A percentile compares a stretch with the other conserved stretches of the same genome.
phyloP scores from a whole-genome alignment of 2,329 filamentous ascomycete species.

The Leptodontidium sp. region DNA sequence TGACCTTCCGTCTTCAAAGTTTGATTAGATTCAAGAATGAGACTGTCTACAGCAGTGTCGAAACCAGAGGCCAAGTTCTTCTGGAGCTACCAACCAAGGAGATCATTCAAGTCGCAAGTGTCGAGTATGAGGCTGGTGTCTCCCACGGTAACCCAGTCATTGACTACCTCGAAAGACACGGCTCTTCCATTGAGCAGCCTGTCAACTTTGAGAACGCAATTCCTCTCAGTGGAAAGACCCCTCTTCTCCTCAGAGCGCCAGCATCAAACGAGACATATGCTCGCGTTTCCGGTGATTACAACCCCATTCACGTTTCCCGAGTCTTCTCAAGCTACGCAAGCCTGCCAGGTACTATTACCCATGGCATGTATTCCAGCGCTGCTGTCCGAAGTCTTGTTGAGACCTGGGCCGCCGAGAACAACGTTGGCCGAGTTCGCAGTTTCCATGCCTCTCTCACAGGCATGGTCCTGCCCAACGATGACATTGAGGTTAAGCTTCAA shows the following conservation, averaged over 20 bases:
- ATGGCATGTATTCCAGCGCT: constrained; percentile 99
- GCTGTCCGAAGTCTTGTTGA: constrained; percentile 95
- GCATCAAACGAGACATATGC: constrained; percentile 98
- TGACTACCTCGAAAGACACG: constrained; percentile 93
- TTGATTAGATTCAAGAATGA: constrained; percentile 95
- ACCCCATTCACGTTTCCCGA: constrained; percentile 97
- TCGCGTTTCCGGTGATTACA: constrained; percentile 96
- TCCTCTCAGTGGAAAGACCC: constrained; percentile 90
- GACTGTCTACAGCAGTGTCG: constrained; percentile 87
- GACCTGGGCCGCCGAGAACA: constrained; percentile 99
- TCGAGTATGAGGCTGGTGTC: constrained; percentile 90
- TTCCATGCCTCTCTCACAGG: constrained; percentile 98
- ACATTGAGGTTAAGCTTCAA: constrained; percentile 92
- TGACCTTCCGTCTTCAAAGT: constrained; percentile 95
- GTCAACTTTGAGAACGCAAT: constrained; percentile 98
- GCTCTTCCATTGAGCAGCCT: constrained; percentile 92
- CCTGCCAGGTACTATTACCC: constrained; percentile 95
- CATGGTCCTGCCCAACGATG: constrained; percentile 97
- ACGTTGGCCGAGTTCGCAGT: constrained; percentile 94
- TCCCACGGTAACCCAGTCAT: constrained; percentile 97
- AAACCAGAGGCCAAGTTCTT: constrained; percentile 91
- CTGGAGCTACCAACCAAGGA: constrained; percentile 97
- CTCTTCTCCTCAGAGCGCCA: constrained; percentile 87
- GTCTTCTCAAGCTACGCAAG: constrained; percentile 97
- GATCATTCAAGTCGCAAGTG: constrained; percentile 94